Evolutionary conservation across 2,329 filamentous ascomycete genomes (phyloP).

Genomic region (Claviceps sp.): DNA sequence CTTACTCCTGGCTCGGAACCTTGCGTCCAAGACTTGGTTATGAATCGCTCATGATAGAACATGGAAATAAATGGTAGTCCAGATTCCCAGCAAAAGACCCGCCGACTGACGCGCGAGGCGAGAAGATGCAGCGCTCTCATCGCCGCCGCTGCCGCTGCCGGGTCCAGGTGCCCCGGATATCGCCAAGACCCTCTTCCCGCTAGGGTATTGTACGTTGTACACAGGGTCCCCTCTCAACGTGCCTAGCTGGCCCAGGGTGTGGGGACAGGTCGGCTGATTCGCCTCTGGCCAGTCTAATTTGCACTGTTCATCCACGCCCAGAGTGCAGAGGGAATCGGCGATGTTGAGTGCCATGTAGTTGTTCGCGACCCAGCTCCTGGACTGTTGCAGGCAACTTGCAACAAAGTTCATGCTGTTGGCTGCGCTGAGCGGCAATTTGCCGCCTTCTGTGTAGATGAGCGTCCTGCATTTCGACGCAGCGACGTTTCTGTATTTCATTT

Average conservation of each 20-base stretch:
- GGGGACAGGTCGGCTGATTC: conserved; percentile 32
- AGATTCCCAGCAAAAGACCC: background rate
- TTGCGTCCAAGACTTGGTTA: background rate
- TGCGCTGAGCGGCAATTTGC: conserved; percentile 29
- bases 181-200: conserved; percentile 27
- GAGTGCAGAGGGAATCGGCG: conserved; percentile 31
- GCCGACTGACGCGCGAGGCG: background rate
- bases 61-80: background rate
- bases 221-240: conserved; percentile 25
- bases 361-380: conserved; percentile 31
- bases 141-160: background rate
- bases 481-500: conserved; percentile 33
- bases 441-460: conserved; percentile 31
- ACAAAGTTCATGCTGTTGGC: conserved; percentile 41
- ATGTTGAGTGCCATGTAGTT: conserved; percentile 40
- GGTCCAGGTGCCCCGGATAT: conserved; percentile 5
- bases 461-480: conserved; percentile 30
- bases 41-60: background rate
- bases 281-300: conserved; percentile 26
- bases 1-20: too few species aligned
- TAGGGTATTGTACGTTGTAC: conserved; percentile 33
- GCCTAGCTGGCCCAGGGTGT: conserved; percentile 25
- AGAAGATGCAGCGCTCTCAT: background rate
- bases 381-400: conserved; percentile 27
- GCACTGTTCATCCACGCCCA: conserved; percentile 33